A percentile compares a stretch with the other conserved stretches of the same genome.
phyloP scores from a whole-genome alignment of 2,329 filamentous ascomycete species.

The Dactylellina drechsleri region DNA sequence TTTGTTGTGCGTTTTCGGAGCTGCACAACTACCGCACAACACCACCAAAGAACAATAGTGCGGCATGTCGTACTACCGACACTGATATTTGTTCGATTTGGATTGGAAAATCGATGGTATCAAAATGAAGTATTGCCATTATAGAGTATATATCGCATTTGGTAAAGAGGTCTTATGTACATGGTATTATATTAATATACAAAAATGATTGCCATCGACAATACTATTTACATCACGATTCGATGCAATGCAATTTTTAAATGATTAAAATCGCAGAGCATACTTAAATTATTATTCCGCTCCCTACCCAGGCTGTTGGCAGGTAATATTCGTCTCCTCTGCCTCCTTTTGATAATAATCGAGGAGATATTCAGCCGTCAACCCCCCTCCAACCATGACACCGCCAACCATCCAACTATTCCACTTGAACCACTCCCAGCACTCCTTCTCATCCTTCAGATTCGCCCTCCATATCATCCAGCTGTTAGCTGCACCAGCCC shows the following conservation, averaged over 20 bases:
- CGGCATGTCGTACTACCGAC: background rate
- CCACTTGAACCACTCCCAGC: conserved; percentile 77
- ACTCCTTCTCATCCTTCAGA: conserved; percentile 73
- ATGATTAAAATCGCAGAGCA: too few species aligned
- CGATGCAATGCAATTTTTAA: too few species aligned
- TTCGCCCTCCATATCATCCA: conserved; percentile 76
- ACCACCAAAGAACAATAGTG: background rate
- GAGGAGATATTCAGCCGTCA: conserved; percentile 57
- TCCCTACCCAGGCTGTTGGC: background rate
- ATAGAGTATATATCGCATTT: too few species aligned
- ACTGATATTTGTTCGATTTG: too few species aligned
- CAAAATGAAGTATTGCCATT: too few species aligned
- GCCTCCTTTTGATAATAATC: conserved; percentile 19
- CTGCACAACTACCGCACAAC: conserved; percentile 12
- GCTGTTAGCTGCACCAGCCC: conserved; percentile 70
- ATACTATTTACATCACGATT: background rate
- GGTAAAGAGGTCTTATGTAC: background rate
- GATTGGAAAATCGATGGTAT: too few species aligned
- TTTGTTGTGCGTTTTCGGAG: background rate
- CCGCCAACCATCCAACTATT: conserved; percentile 58
- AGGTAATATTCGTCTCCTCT: background rate
- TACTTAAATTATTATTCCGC: too few species aligned
- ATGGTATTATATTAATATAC: conserved; percentile 9
- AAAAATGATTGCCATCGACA: background rate
- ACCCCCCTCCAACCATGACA: conserved; percentile 58